A percentile compares a stretch with the other conserved stretches of the same genome.
phyloP scores from a whole-genome alignment of 805 yeast genomes.

The Yarrowia keelungensis region DNA sequence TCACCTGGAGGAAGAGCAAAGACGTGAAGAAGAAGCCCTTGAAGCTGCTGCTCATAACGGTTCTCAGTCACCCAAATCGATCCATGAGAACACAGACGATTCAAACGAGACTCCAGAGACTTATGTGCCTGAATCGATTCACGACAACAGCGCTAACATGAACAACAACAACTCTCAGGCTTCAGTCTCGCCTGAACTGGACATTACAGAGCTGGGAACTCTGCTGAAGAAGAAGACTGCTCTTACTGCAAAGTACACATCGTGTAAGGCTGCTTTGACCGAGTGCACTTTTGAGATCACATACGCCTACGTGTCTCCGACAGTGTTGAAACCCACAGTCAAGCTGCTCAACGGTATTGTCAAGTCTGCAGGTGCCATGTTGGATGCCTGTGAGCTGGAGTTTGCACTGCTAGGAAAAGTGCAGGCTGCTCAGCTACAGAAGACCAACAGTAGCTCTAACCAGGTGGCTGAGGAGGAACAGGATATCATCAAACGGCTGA shows the following conservation, averaged over 20 bases:
- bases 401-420: slow-evolving; percentile 50
- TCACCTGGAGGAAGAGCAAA: slow-evolving; percentile 12
- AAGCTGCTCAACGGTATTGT: slow-evolving; percentile 49
- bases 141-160: not conserved
- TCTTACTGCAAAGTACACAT: slow-evolving; percentile 50
- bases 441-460: slow-evolving; percentile 1
- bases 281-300: slow-evolving; percentile 60
- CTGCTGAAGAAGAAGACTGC: slow-evolving; percentile 50
- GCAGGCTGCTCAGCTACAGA: slow-evolving; percentile 16
- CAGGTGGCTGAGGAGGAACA: slow-evolving; percentile 40
- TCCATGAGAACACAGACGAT: slow-evolving; percentile 9
- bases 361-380: slow-evolving; percentile 53
- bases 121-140: slow-evolving; percentile 18
- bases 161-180: not conserved
- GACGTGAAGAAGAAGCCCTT: not conserved
- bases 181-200: slow-evolving; percentile 43
- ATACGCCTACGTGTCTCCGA: slow-evolving; percentile 57
- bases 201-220: slow-evolving; percentile 46
- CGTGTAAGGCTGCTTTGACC: slow-evolving; percentile 53
- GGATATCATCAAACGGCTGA: slow-evolving; percentile 40
- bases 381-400: slow-evolving; percentile 59
- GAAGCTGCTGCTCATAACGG: not conserved
- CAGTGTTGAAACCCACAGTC: slow-evolving; percentile 51
- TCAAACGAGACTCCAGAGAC: slow-evolving; percentile 29
- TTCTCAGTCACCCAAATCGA: not conserved